These are phyloP conservation scores for Xerocomus amazonicus DNA, from an alignment of 1,284 basidiomycete genomes.

Conservation along the genomic window DNA sequence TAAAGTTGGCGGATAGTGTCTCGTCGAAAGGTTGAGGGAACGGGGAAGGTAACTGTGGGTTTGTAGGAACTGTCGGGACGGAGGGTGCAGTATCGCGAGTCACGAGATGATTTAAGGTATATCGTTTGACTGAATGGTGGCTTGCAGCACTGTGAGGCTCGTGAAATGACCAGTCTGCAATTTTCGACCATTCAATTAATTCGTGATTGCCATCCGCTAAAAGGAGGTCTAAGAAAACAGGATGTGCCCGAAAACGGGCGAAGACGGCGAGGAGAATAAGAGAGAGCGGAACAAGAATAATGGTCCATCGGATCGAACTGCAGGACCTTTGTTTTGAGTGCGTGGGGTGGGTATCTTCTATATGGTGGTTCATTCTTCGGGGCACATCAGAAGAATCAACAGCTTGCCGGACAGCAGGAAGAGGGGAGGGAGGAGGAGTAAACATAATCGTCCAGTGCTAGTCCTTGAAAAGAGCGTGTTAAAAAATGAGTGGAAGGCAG, in stretches of 20 bases:
- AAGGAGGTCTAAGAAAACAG: slow-evolving; percentile 44
- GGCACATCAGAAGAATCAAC: slow-evolving; percentile 4
- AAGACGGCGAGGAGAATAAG: slow-evolving; percentile 52
- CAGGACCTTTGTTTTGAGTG: slow-evolving; percentile 41
- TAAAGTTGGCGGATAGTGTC: slow-evolving; percentile 59
- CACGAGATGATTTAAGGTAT: background rate
- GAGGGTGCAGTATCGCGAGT: slow-evolving; percentile 16
- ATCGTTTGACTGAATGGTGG: slow-evolving; percentile 3
- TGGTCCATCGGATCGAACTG: slow-evolving; percentile 45
- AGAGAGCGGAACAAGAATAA: slow-evolving; percentile 51
- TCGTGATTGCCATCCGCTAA: slow-evolving; percentile 24
- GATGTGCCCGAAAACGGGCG: slow-evolving; percentile 48
- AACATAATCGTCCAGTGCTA: slow-evolving; percentile 38
- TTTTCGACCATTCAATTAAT: slow-evolving; percentile 26
- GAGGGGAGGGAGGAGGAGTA: slow-evolving; percentile 49
- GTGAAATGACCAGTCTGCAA: slow-evolving; percentile 39
- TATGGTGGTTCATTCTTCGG: slow-evolving; percentile 7
- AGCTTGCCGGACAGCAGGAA: slow-evolving; percentile 18
- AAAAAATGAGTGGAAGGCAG: slow-evolving; percentile 15
- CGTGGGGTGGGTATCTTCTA: slow-evolving; percentile 7
- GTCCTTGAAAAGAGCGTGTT: slow-evolving; percentile 20
- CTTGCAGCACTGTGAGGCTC: slow-evolving; percentile 34
- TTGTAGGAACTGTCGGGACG: slow-evolving; percentile 40
- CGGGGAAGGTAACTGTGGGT: slow-evolving; percentile 57
- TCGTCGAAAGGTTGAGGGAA: slow-evolving; percentile 76